A percentile compares a stretch with the other conserved stretches of the same genome.
phyloP scores from a whole-genome alignment of 2,329 filamentous ascomycete genomes.

The Verticillium zaregamsianum region DNA sequence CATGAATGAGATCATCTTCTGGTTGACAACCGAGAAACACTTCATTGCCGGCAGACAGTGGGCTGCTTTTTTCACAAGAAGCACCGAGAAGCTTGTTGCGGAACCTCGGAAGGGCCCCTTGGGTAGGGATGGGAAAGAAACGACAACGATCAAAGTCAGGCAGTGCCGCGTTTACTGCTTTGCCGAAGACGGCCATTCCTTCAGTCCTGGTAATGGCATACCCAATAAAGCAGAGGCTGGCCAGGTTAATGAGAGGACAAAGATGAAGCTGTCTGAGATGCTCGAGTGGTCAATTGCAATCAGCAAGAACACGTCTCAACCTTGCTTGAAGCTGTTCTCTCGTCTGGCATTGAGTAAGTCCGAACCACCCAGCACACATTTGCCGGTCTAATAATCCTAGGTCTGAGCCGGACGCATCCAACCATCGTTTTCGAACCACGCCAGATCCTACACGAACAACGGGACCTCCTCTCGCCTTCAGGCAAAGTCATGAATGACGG shows the following conservation, averaged over 20 bases:
- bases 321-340: slow-evolving; percentile 53
- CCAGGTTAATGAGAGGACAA: slow-evolving; percentile 18
- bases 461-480: slow-evolving; percentile 35
- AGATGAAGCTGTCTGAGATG: slow-evolving; percentile 35
- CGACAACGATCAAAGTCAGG: slow-evolving; percentile 19
- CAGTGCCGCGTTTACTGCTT: slow-evolving; percentile 46
- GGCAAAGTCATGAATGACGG: slow-evolving; percentile 61
- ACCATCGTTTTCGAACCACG: slow-evolving; percentile 38
- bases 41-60: slow-evolving; percentile 42
- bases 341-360: slow-evolving; percentile 49
- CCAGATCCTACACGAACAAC: slow-evolving; percentile 37
- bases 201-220: slow-evolving; percentile 19
- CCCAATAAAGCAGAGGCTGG: slow-evolving; percentile 20
- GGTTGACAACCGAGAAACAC: slow-evolving; percentile 35
- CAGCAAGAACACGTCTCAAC: slow-evolving; percentile 37
- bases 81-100: slow-evolving; percentile 31
- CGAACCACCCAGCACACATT: background rate
- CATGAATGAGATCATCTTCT: slow-evolving; percentile 30
- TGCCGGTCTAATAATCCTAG: slow-evolving; percentile 24
- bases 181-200: slow-evolving; percentile 44
- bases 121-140: slow-evolving; percentile 10
- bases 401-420: slow-evolving; percentile 46
- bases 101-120: slow-evolving; percentile 16
- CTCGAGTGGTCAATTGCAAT: slow-evolving; percentile 50
- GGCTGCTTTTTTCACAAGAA: slow-evolving; percentile 41